These are phyloP conservation scores for Luzula sylvatica DNA, from an alignment of 176 grass and related monocot species.

Conservation along the genomic window DNA sequence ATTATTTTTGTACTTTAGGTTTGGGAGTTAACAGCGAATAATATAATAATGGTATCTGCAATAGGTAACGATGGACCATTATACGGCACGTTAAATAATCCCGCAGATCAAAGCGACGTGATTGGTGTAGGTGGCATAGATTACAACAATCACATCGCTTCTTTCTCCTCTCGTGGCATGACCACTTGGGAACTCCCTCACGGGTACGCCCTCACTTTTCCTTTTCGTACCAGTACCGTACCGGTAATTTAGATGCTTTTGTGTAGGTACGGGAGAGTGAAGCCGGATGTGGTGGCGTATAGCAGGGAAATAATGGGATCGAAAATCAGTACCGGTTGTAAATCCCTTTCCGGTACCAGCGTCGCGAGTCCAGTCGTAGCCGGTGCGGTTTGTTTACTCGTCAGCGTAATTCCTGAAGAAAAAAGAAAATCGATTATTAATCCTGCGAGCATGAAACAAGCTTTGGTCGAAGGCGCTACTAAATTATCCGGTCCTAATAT, in stretches of 20 bases:
- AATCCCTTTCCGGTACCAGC: constrained; percentile 94
- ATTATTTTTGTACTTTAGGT: constrained; percentile 34
- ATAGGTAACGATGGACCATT: constrained; percentile 98
- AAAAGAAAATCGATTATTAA: constrained; percentile 65
- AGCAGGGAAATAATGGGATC: constrained; percentile 97
- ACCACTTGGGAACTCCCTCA: constrained; percentile 99
- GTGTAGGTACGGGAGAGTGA: constrained; percentile 88
- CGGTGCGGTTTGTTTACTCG: constrained; percentile 84
- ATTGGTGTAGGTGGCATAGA: constrained; percentile 96
- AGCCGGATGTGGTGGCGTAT: constrained; percentile 93
- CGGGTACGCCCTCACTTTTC: constrained; percentile 29
- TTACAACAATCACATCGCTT: constrained; percentile 98
- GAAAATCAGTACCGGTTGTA: constrained; percentile 97
- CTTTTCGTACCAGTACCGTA: no score
- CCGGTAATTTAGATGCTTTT: not conserved
- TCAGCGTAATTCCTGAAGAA: constrained; percentile 68
- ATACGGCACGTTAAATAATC: constrained; percentile 97
- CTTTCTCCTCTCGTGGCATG: constrained; percentile 98
- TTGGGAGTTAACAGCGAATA: constrained; percentile 98
- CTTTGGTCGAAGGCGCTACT: constrained; percentile 94
- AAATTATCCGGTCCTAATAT: constrained; percentile 90
- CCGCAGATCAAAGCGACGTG: constrained; percentile 95
- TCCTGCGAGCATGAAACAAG: constrained; percentile 93
- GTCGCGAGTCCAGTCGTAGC: constrained; percentile 95
- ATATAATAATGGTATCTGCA: constrained; percentile 98